Percentiles rank a stretch among this genome's conserved stretches.
These are phyloP conservation scores for Flammula alnicola DNA, from an alignment of 1,284 basidiomycete species.

Conservation along the genomic window DNA sequence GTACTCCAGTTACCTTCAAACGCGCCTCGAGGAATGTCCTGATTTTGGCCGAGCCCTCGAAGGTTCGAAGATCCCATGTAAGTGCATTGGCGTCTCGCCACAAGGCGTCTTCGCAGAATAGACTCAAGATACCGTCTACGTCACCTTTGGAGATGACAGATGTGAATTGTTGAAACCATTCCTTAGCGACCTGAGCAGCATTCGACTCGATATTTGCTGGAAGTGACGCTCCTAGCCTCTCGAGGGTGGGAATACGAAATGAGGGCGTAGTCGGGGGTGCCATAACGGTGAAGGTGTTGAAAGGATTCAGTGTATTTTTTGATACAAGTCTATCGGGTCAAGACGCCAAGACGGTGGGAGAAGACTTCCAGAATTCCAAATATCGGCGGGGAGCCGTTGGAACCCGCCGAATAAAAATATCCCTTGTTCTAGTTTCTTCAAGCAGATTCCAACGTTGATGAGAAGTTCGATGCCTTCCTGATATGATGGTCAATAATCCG, in stretches of 20 bases:
- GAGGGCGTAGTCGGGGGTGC: no score
- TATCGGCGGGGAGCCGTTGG: no score
- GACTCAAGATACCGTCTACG: neutral
- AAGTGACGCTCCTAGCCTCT: slow-evolving; percentile 3
- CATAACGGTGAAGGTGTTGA: no score
- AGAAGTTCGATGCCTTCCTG: no score
- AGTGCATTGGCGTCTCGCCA: slow-evolving; percentile 16
- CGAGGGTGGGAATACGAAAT: slow-evolving; percentile 14
- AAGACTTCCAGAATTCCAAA: no score
- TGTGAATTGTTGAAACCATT: slow-evolving; percentile 11
- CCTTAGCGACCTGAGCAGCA: slow-evolving; percentile 8
- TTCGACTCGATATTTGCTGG: slow-evolving; percentile 5
- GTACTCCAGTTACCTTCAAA: neutral
- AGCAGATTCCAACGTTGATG: no score
- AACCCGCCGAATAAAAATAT: no score
- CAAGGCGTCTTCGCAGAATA: slow-evolving; percentile 9
- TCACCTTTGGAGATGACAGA: neutral
- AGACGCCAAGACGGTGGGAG: no score
- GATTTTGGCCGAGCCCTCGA: slow-evolving; percentile 9
- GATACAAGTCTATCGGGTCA: no score
- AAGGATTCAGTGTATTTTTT: no score
- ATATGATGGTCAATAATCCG: no score
- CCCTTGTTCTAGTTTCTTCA: no score
- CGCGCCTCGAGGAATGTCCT: slow-evolving; percentile 7
- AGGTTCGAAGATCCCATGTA: slow-evolving; percentile 18